Conservation (phyloP, 140 eudicot species). For the Flaveria floridana region DNA sequence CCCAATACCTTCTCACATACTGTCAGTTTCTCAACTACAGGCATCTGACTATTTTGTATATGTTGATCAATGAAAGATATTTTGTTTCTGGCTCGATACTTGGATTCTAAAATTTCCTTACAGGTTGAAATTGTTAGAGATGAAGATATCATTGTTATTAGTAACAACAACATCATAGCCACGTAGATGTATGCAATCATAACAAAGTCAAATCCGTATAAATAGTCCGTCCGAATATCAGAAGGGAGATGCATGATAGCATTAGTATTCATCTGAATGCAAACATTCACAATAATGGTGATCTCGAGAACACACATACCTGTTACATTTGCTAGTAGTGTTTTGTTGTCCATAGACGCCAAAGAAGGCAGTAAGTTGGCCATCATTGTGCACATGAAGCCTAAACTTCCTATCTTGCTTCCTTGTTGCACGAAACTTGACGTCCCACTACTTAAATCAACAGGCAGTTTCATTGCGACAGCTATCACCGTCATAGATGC, state of each 20-base stretch:
- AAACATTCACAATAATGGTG: slow-evolving; percentile 31
- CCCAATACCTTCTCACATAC: slow-evolving; percentile 22
- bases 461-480: slow-evolving; percentile 38
- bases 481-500: slow-evolving; percentile 31
- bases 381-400: slow-evolving; percentile 36
- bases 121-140: slow-evolving; percentile 23
- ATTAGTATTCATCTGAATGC: slow-evolving; percentile 18
- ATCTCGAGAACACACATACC: slow-evolving; percentile 41
- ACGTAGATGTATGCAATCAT: not conserved
- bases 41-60: not conserved
- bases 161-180: not conserved
- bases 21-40: not conserved
- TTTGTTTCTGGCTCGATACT: not conserved
- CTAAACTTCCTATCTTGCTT: slow-evolving; percentile 36
- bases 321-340: slow-evolving; percentile 29
- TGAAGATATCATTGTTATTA: slow-evolving; percentile 16
- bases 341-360: slow-evolving; percentile 29
- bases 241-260: not conserved
- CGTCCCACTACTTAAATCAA: slow-evolving; percentile 35
- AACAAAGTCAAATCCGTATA: not conserved
- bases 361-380: slow-evolving; percentile 42
- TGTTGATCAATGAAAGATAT: not conserved
- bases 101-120: slow-evolving; percentile 22
- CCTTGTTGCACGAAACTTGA: slow-evolving; percentile 25
- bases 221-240: not conserved